Evolutionary conservation across 306 rosid species (phyloP).

Genomic region (Macrotyloma uniflorum): DNA sequence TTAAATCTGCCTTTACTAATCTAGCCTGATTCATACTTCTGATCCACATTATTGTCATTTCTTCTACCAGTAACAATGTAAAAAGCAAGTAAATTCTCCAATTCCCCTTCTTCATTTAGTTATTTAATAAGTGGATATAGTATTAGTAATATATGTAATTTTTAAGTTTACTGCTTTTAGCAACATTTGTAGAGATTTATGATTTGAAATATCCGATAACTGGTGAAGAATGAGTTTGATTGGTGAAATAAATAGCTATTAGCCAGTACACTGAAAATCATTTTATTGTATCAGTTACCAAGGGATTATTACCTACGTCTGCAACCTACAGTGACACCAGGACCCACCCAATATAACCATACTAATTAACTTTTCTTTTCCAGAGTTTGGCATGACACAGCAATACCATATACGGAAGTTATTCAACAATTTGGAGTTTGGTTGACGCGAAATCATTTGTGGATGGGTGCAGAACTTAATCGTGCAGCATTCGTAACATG

Average conservation of each 20-base stretch:
- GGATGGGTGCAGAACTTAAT: constrained; percentile 65
- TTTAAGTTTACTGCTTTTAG: constrained; percentile 19
- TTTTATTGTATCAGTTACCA: constrained; percentile 2
- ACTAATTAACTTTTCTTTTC: background rate
- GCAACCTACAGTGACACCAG: background rate
- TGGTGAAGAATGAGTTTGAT: background rate
- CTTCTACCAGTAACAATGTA: background rate
- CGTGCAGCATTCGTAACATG: constrained; percentile 89
- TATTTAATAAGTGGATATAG: background rate
- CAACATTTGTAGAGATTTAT: background rate
- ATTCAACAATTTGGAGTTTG: constrained; percentile 81
- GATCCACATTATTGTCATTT: background rate
- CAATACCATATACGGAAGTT: constrained; percentile 77
- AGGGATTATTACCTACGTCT: constrained; percentile 14
- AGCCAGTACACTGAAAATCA: background rate
- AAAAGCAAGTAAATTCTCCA: constrained; percentile 6
- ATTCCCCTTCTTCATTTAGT: background rate
- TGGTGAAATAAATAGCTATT: constrained; percentile 15
- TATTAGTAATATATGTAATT: background rate
- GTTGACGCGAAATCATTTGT: constrained; percentile 67
- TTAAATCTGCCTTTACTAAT: constrained; percentile 16
- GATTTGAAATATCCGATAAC: constrained; percentile 2
- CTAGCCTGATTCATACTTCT: constrained; percentile 23
- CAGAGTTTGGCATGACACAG: constrained; percentile 99
- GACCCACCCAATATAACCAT: background rate